These are phyloP conservation scores for Apostasia shenzhenica DNA, from an alignment of 106 monocot genomes.

Conservation along the genomic window DNA sequence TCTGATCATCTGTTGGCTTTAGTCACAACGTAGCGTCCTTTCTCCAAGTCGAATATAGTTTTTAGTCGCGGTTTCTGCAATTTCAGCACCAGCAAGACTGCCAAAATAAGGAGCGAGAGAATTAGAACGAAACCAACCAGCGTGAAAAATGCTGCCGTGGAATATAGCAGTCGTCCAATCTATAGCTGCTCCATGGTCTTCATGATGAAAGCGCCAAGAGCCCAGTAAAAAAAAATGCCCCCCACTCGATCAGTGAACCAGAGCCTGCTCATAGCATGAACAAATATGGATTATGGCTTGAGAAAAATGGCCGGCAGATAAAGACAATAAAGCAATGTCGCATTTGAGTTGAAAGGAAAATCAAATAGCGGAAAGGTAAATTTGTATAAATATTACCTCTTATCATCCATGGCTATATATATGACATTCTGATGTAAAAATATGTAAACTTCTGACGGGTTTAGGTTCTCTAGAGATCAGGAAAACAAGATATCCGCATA, in stretches of 20 bases:
- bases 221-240: constrained; percentile 59
- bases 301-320: no score
- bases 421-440: no score
- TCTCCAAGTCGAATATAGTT: constrained; percentile 90
- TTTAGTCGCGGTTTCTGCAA: constrained; percentile 67
- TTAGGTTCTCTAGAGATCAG: no score
- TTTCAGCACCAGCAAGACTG: constrained; percentile 36
- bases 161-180: constrained; percentile 25
- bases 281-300: background rate
- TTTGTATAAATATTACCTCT: no score
- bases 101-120: constrained; percentile 16
- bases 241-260: constrained; percentile 47
- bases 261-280: constrained; percentile 39
- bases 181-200: constrained; percentile 14
- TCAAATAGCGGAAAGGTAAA: no score
- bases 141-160: constrained; percentile 13
- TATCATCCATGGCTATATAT: no score
- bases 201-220: constrained; percentile 76
- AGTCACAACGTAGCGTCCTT: constrained; percentile 77
- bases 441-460: no score
- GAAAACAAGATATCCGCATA: no score
- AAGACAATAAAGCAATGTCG: no score
- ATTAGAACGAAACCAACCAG: constrained; percentile 13
- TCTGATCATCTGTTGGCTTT: constrained; percentile 35
- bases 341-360: no score